A percentile compares a stretch with the other conserved stretches of the same genome.
Conservation (phyloP, 1,284 basidiomycete genomes). For the Mycosarcoma maydis region DNA sequence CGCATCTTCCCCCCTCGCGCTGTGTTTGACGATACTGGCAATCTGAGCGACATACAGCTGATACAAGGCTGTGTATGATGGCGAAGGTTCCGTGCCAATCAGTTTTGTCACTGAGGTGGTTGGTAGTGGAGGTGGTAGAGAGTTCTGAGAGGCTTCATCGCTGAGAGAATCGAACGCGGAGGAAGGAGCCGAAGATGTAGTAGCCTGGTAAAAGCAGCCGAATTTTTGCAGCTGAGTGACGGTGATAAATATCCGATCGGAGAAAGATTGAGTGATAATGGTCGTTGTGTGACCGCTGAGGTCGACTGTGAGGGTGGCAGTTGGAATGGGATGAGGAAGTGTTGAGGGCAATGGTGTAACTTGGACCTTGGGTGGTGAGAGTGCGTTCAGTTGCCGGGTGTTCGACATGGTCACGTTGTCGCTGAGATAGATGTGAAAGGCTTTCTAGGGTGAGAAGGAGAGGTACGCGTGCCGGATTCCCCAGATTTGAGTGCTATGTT, state of each 20-base stretch:
- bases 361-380: constrained; percentile 1
- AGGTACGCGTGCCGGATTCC: too few species aligned
- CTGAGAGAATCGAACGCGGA: not conserved
- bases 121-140: constrained; percentile 73
- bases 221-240: constrained; percentile 52
- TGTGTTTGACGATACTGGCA: constrained; percentile 79
- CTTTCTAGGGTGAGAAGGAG: too few species aligned
- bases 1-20: constrained; percentile 61
- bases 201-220: constrained; percentile 45
- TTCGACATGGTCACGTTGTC: too few species aligned
- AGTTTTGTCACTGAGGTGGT: constrained; percentile 79
- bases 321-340: constrained; percentile 14
- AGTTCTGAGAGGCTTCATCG: not conserved
- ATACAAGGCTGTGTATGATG: constrained; percentile 77
- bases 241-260: constrained; percentile 51
- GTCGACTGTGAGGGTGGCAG: constrained; percentile 3
- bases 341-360: not conserved
- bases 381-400: too few species aligned
- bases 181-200: constrained; percentile 6
- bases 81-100: constrained; percentile 75
- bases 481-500: too few species aligned
- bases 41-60: constrained; percentile 85
- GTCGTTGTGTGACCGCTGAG: constrained; percentile 26
- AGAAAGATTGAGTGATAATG: constrained; percentile 40
- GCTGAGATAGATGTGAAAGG: too few species aligned